phyloP scores from a whole-genome alignment of 2,329 filamentous ascomycete genomes.

The Orbilia ellipsospora region DNA sequence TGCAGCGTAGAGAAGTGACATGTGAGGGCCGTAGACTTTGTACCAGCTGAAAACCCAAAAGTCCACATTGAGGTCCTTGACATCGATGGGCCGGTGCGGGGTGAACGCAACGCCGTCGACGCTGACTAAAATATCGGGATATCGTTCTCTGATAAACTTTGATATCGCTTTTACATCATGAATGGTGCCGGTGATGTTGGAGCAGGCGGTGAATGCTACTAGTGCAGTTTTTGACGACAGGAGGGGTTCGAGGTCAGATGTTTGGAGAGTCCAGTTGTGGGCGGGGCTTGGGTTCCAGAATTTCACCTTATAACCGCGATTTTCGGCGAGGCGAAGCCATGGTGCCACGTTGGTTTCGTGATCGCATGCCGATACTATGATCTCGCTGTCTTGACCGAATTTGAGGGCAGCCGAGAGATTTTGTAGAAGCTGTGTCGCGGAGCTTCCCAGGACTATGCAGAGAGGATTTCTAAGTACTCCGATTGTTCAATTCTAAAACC shows the following conservation, averaged over 20 bases:
- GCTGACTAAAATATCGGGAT: slow-evolving; percentile 71
- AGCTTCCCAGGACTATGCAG: slow-evolving; percentile 73
- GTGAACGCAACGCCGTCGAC: slow-evolving; percentile 83
- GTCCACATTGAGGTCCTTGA: slow-evolving; percentile 75
- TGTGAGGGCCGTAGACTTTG: slow-evolving; percentile 82
- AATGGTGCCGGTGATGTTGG: slow-evolving; percentile 78
- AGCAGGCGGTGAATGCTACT: slow-evolving; percentile 78
- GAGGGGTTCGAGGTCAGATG: slow-evolving; percentile 66
- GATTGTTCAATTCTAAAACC: background rate
- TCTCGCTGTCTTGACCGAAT: slow-evolving; percentile 69
- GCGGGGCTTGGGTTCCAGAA: slow-evolving; percentile 72
- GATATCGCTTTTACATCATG: slow-evolving; percentile 71
- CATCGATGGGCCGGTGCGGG: slow-evolving; percentile 77
- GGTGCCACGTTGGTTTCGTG: slow-evolving; percentile 82
- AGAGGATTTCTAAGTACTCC: background rate
- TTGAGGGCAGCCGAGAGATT: slow-evolving; percentile 72
- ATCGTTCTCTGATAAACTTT: slow-evolving; percentile 66
- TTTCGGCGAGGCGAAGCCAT: slow-evolving; percentile 76
- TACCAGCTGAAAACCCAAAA: slow-evolving; percentile 86
- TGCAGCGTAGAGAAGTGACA: slow-evolving; percentile 76
- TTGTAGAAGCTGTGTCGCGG: slow-evolving; percentile 80
- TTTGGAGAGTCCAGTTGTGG: slow-evolving; percentile 59
- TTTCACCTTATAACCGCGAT: slow-evolving; percentile 72
- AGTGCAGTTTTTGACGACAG: slow-evolving; percentile 74
- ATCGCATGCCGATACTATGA: slow-evolving; percentile 77